Conservation (phyloP, 345 rosid genomes). For the Erucastrum elatum region DNA sequence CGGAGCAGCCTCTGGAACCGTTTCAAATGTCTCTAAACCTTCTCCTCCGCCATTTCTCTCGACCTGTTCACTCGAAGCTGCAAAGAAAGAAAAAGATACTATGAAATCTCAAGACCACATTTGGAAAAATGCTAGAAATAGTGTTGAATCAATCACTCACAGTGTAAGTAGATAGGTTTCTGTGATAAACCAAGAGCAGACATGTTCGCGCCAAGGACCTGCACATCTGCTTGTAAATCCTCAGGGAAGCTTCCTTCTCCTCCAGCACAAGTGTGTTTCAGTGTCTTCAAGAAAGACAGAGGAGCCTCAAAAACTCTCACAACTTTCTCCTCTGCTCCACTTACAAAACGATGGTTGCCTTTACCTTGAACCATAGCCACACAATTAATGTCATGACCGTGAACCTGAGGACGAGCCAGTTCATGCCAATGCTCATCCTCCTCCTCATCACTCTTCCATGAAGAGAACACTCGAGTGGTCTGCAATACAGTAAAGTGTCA, state of each 20-base stretch:
- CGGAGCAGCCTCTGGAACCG: slow-evolving; percentile 94
- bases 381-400: slow-evolving; percentile 94
- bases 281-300: slow-evolving; percentile 76
- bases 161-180: slow-evolving; percentile 82
- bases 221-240: slow-evolving; percentile 59
- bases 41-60: slow-evolving; percentile 56
- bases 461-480: slow-evolving; percentile 80
- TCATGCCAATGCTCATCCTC: slow-evolving; percentile 75
- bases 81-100: neutral
- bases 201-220: slow-evolving; percentile 93
- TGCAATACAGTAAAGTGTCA: slow-evolving; percentile 39
- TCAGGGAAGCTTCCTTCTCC: slow-evolving; percentile 52
- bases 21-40: slow-evolving; percentile 80
- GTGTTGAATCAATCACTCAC: slow-evolving; percentile 41
- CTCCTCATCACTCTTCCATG: slow-evolving; percentile 60
- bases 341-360: slow-evolving; percentile 86
- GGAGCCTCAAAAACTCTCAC: slow-evolving; percentile 93
- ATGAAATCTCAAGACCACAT: slow-evolving; percentile 3
- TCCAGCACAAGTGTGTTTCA: slow-evolving; percentile 58
- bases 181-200: slow-evolving; percentile 98
- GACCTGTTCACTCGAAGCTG: slow-evolving; percentile 58
- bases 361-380: slow-evolving; percentile 75
- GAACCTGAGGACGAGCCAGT: slow-evolving; percentile 93
- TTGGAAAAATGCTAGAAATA: neutral
- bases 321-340: slow-evolving; percentile 99